A percentile compares a stretch with the other conserved stretches of the same genome.
Evolutionary conservation across 257 asterid genomes (phyloP).

Genomic region (Penstemon newberryi): DNA sequence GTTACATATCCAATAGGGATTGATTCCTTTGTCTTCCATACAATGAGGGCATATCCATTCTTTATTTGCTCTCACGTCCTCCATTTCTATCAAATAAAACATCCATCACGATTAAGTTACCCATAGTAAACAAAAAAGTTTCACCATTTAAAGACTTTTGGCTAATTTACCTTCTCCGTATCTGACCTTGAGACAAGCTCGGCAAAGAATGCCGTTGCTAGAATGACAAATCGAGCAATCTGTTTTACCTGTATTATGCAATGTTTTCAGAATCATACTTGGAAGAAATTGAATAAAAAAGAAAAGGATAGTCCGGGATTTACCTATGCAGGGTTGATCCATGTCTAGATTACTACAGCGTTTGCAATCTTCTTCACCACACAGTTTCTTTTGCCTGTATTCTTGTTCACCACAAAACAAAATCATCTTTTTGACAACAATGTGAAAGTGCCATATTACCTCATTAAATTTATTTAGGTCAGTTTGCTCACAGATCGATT

Average conservation of each 20-base stretch:
- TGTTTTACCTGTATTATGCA: slow-evolving; percentile 64
- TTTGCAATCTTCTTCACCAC: slow-evolving; percentile 88
- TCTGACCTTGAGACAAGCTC: slow-evolving; percentile 79
- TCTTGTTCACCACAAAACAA: slow-evolving; percentile 8
- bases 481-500: too few species aligned
- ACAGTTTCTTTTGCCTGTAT: slow-evolving; percentile 78
- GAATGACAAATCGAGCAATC: slow-evolving; percentile 85
- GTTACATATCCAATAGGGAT: slow-evolving; percentile 87
- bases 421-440: background rate
- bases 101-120: slow-evolving; percentile 10
- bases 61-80: slow-evolving; percentile 65
- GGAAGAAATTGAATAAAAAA: background rate
- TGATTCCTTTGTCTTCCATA: slow-evolving; percentile 58
- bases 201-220: slow-evolving; percentile 66
- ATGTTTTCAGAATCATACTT: background rate
- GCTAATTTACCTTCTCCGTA: slow-evolving; percentile 84
- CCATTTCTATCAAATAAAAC: slow-evolving; percentile 51
- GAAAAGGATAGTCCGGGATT: slow-evolving; percentile 1
- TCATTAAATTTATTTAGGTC: background rate
- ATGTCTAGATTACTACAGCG: slow-evolving; percentile 69
- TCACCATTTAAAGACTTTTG: background rate
- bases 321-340: slow-evolving; percentile 72
- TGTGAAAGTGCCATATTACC: too few species aligned
- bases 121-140: background rate
- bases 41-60: slow-evolving; percentile 85